Base-by-base conservation (phyloP, 768 basidiomycete species). In the Tubosaeta sp. region DNA sequence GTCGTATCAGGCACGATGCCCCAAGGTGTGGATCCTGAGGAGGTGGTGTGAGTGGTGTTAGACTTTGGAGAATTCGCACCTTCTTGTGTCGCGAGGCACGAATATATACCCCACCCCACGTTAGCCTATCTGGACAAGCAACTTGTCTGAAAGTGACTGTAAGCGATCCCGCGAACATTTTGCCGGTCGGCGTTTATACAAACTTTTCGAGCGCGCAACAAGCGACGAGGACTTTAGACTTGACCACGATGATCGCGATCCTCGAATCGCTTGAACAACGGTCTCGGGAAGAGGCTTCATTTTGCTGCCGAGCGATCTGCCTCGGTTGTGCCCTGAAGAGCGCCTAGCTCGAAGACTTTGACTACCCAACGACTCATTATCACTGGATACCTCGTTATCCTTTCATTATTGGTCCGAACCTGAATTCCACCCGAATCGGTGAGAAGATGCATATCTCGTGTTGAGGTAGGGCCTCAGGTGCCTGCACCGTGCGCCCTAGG, bases 151-250 rank as follows among this genome's bases (percentile, higher is more conserved):
- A 56, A 48, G 35, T 21, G 3, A 43, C 0, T 21, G 27, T 57
- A 64, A 65, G 64, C 64, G 64, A 62, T 66, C 64, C 64, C 64
- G 64, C 64, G 64, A 66, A 57, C 56, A 47, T 64, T 50, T 65
- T 61, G 49, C 59, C 65, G 59, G 54, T 49, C 64, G 61, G 61
- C 40, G 43, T 59, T 58, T 45, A 51, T 39, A 40, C 51, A 51
- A 54, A 49, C 43, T 42, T 48, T 41, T 35, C 44, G 46, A 53
- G 54, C 35, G 49, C 21, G 31, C 39, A 49, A 45, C 60, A 66
- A 67, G 63, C 64, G 64, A 67, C 49, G 65, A 64, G 46, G 47
- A 31, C 56, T 52, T 57, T 59, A 62, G 34, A 53, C 62, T 53
- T 44, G 57, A 35, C 57, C 52, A 63, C 22, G 54, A 42, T 48